Conservation (phyloP, 768 basidiomycete species). For the Galerina marginata region DNA sequence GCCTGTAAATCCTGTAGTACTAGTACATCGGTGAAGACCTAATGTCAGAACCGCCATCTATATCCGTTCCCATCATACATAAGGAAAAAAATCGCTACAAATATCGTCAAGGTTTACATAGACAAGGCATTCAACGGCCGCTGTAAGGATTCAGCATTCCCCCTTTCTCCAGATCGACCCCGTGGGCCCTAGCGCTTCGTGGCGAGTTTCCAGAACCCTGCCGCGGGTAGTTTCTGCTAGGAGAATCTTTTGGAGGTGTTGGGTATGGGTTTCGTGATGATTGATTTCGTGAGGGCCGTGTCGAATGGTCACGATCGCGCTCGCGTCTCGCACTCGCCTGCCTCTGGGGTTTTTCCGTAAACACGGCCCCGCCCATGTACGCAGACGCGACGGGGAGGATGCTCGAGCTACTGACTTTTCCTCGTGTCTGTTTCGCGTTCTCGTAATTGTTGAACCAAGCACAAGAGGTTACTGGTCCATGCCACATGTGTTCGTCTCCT, state of each 20-base stretch:
- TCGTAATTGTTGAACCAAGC: conserved; percentile 72
- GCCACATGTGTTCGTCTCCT: conserved; percentile 67
- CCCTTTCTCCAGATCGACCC: conserved; percentile 44
- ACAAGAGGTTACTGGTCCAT: conserved; percentile 69
- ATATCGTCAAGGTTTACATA: conserved; percentile 12
- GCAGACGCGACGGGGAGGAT: conserved; percentile 41
- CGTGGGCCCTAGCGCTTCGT: conserved; percentile 32
- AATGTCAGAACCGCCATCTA: conserved; percentile 14
- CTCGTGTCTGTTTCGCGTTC: conserved; percentile 38
- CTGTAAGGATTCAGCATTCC: conserved; percentile 49
- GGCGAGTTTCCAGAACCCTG: conserved; percentile 41
- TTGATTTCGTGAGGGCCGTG: conserved; percentile 22
- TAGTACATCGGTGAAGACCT: conserved; percentile 10
- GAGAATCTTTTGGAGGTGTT: conserved; percentile 19
- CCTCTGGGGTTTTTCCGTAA: conserved; percentile 33
- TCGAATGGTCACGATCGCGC: conserved; percentile 20
- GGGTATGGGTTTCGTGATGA: conserved; percentile 24
- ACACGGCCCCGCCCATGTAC: conserved; percentile 23
- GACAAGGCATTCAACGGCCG: conserved; percentile 9
- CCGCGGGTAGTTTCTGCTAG: conserved; percentile 30
- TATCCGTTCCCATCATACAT: conserved; percentile 24
- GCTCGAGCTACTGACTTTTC: conserved; percentile 43
- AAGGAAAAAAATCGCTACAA: conserved; percentile 22
- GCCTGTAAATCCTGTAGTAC: too few relatives aligned
- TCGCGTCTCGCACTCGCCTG: conserved; percentile 30